Evolutionary conservation across 2,329 filamentous ascomycete species (phyloP).

Genomic region (Aspergillus tubingensis): DNA sequence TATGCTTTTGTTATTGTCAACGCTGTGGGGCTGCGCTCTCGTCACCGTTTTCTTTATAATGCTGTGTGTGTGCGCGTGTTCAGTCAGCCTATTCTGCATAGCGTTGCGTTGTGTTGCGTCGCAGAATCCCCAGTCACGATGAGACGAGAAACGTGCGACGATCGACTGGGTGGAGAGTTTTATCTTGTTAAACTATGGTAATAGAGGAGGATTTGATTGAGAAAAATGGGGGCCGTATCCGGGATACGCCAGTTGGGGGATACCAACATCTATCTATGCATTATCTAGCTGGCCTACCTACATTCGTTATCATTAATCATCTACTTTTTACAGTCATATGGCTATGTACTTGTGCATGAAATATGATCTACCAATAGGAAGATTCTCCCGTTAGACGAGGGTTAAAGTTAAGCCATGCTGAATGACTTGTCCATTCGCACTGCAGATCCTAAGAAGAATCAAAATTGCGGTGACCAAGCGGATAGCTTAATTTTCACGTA

Average conservation of each 20-base stretch:
- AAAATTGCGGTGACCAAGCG: too few species aligned
- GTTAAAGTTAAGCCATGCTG: too few species aligned
- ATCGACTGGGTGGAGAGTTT: background rate
- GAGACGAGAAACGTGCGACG: background rate
- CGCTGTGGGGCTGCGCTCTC: constrained; percentile 6
- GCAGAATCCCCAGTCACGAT: background rate
- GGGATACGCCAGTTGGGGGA: background rate
- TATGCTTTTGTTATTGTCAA: background rate
- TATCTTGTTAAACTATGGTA: background rate
- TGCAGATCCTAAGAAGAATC: too few species aligned
- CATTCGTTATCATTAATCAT: background rate
- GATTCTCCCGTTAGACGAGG: too few species aligned
- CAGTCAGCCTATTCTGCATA: background rate
- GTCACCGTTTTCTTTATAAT: background rate
- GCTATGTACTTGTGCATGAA: background rate
- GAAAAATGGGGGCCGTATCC: background rate
- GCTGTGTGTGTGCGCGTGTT: background rate
- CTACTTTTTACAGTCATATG: background rate
- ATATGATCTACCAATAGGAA: background rate
- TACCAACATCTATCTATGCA: background rate
- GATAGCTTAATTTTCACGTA: too few species aligned
- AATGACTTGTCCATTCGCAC: too few species aligned
- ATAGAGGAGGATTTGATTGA: constrained; percentile 1
- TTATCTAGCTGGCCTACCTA: constrained; percentile 1
- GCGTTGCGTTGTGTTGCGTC: background rate